These are phyloP conservation scores for Brasenia schreberi DNA, from an alignment of 164 flowering plant species.

Conservation along the genomic window DNA sequence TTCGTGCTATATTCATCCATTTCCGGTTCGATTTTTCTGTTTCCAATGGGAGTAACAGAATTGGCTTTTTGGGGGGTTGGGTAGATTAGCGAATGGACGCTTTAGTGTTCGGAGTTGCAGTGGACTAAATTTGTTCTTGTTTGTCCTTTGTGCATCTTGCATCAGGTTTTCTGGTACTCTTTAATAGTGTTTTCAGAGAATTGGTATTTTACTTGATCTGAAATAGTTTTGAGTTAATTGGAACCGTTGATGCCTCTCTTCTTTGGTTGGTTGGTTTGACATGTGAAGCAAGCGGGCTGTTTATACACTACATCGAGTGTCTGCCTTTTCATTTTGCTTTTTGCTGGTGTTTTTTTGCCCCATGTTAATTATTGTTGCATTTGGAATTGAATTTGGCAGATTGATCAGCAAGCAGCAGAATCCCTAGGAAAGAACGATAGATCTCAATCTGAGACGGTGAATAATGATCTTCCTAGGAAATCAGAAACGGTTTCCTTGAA, in stretches of 20 bases:
- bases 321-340: too few relatives aligned
- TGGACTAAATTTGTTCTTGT: background rate
- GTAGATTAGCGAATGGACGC: background rate
- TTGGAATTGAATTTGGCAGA: constrained; percentile 25
- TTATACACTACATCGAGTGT: too few relatives aligned
- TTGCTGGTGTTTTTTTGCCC: background rate
- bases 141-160: too few relatives aligned
- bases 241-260: too few relatives aligned
- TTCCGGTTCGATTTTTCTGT: background rate
- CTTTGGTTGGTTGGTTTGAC: too few relatives aligned
- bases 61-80: background rate
- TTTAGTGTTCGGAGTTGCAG: constrained; percentile 5
- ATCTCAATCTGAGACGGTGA: constrained; percentile 16
- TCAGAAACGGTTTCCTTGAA: constrained; percentile 40
- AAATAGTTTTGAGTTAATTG: too few relatives aligned
- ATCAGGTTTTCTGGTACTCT: background rate
- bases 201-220: background rate
- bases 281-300: too few relatives aligned
- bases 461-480: constrained; percentile 15
- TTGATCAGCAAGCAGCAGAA: constrained; percentile 95
- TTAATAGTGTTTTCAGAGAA: background rate
- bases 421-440: constrained; percentile 58
- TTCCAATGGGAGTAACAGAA: background rate
- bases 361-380: background rate
- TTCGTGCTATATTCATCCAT: too few relatives aligned